Percentiles rank a stretch among this genome's conserved stretches.
phyloP scores from a whole-genome alignment of 768 basidiomycete genomes.

The Russula sp. region DNA sequence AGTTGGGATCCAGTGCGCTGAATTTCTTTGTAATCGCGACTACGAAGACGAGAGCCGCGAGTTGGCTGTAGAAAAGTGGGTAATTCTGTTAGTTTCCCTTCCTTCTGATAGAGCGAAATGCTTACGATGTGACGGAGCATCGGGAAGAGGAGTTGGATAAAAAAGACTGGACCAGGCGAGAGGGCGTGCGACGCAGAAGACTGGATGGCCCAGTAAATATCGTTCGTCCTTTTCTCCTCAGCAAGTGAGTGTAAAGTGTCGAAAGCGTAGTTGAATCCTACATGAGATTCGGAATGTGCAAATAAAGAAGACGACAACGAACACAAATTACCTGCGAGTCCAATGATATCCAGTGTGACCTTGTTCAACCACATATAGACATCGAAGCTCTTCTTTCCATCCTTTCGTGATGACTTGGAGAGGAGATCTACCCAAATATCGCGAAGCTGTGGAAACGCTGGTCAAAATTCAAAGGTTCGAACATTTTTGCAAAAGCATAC shows the following conservation, averaged over 20 bases:
- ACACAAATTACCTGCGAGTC: constrained; percentile 29
- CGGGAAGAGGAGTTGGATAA: constrained; percentile 41
- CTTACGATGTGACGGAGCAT: constrained; percentile 42
- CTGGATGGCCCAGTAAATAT: constrained; percentile 39
- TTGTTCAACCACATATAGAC: constrained; percentile 29
- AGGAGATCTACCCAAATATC: constrained; percentile 33
- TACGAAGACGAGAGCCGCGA: constrained; percentile 25
- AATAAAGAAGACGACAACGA: neutral
- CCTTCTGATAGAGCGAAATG: neutral
- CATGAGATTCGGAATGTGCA: neutral
- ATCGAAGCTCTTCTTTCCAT: constrained; percentile 24
- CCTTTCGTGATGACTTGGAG: constrained; percentile 16
- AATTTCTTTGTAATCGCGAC: constrained; percentile 44
- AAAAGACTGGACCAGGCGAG: constrained; percentile 32
- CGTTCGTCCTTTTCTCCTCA: constrained; percentile 31
- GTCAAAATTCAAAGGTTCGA: neutral
- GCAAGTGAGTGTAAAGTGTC: constrained; percentile 34
- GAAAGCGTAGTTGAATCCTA: constrained; percentile 45
- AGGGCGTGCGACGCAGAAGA: constrained; percentile 32
- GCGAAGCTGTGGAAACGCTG: constrained; percentile 30
- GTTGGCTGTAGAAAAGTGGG: constrained; percentile 31
- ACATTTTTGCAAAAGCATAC: constrained; percentile 5
- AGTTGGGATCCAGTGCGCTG: constrained; percentile 50
- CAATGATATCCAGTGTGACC: constrained; percentile 33
- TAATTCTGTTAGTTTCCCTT: neutral